Evolutionary conservation across 2,329 filamentous ascomycete species (phyloP).

Genomic region (Cryphonectria parasitica): DNA sequence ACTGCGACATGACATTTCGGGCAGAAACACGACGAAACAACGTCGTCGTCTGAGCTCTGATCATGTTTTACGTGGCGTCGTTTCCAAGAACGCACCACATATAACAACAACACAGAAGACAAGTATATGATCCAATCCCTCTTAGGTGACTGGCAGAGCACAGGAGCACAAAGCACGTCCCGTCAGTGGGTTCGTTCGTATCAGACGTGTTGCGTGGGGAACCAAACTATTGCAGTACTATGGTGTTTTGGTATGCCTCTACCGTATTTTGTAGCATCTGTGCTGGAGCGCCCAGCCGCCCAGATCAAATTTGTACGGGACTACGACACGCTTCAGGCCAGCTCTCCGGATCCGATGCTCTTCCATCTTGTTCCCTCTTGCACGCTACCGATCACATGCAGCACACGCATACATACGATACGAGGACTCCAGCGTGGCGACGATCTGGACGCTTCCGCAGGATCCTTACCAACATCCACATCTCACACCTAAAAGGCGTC

Average conservation of each 20-base stretch:
- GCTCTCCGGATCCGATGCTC: background rate
- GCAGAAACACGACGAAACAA: slow-evolving; percentile 1
- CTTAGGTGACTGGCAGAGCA: background rate
- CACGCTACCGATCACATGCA: slow-evolving; percentile 1
- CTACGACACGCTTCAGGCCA: background rate
- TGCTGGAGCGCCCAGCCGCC: slow-evolving; percentile 2
- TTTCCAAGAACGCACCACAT: background rate
- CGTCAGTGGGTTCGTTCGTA: background rate
- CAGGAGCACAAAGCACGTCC: background rate
- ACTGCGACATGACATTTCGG: background rate
- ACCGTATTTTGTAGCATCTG: background rate
- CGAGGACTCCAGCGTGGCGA: background rate
- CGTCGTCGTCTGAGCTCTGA: slow-evolving; percentile 1
- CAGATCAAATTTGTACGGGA: background rate
- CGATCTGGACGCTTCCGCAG: background rate
- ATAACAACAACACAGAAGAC: background rate
- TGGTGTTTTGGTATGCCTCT: background rate
- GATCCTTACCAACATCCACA: slow-evolving; percentile 2
- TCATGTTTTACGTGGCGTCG: background rate
- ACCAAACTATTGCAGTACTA: background rate
- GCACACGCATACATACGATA: background rate
- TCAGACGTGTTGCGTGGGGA: background rate
- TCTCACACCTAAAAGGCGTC: background rate
- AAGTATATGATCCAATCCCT: no score
- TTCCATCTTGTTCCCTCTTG: background rate